Base-by-base conservation (phyloP, 441 rosid genomes). In the Dalechampia spathulata region DNA sequence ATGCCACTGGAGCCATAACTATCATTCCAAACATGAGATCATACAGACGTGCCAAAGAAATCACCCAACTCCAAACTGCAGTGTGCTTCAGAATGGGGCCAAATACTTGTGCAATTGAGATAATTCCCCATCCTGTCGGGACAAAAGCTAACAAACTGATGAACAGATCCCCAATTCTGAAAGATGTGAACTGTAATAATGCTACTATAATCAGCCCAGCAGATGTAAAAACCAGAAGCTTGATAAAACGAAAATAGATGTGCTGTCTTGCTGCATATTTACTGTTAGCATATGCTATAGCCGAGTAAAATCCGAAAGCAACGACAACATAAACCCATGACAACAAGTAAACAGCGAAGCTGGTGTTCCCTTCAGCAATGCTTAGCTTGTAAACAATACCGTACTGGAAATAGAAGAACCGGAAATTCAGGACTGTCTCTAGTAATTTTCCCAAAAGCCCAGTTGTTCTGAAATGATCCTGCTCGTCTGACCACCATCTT, bases 401-500 rank as follows among this genome's bases (percentile, higher is more conserved):
- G 42, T 78, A 88, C 71, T 91, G 98, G 75, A 91, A 88, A 75
- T 86, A 81, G 79, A 91, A 91, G 76, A 82, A 91, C 40, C 98
- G 85, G 3, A 91, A 93, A 71, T 83, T 87, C 60, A 88, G 69
- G 60, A 88, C 69, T 42, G 82, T 52, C 82, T 91, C 98, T 57
- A 79, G 28, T 49, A 78, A 6, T 66, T 65, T 73, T 48, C 96
- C 98, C 80, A 63, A 56, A 11, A 27, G 16, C 19, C 95, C 96
- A 34, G 98, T 82, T 49, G 84, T 82, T 61, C 83, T 75, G 59
- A 91, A 73, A 73, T 91, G 96, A 61, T 84, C 91, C 47, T 91
- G 96, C 69, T 91, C 98, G 74, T 86, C 98, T 1, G 63, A 44
- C 98, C 98, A 91, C 98, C 98, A 91, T 52, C 72, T 76, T 77